Evolutionary conservation across 768 basidiomycete species (phyloP).

Genomic region (Grammothele lineata): DNA sequence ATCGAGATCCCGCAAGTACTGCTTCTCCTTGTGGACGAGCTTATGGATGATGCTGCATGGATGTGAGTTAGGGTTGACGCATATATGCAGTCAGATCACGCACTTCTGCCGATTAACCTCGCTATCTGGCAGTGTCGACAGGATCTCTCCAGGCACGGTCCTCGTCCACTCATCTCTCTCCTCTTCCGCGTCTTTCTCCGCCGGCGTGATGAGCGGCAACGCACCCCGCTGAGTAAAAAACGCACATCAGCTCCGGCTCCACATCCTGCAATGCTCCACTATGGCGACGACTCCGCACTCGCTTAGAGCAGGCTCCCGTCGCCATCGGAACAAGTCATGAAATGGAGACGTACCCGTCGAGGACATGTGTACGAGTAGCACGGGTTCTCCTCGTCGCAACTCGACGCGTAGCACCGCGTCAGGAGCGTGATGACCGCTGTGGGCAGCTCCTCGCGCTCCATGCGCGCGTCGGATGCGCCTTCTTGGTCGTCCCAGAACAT

Average conservation of each 20-base stretch:
- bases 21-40: conserved; percentile 83
- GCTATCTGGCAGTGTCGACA: conserved; percentile 59
- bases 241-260: not conserved
- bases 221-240: conserved; percentile 16
- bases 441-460: conserved; percentile 70
- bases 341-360: conserved; percentile 44
- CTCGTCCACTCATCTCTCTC: conserved; percentile 43
- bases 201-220: conserved; percentile 13
- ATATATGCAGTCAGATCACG: too few relatives aligned
- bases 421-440: conserved; percentile 88
- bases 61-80: too few relatives aligned
- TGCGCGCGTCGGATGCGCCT: conserved; percentile 53
- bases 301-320: too few relatives aligned
- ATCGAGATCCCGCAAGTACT: conserved; percentile 85
- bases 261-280: too few relatives aligned
- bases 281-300: too few relatives aligned
- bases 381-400: conserved; percentile 71
- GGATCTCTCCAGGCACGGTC: conserved; percentile 44
- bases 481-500: conserved; percentile 86
- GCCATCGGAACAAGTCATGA: not conserved
- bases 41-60: conserved; percentile 70
- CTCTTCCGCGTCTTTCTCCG: conserved; percentile 21
- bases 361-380: conserved; percentile 88
- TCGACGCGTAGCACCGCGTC: conserved; percentile 87
- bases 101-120: conserved; percentile 82